These are phyloP conservation scores for Apiospora hydei DNA, from an alignment of 2,329 filamentous ascomycete genomes.

Conservation along the genomic window DNA sequence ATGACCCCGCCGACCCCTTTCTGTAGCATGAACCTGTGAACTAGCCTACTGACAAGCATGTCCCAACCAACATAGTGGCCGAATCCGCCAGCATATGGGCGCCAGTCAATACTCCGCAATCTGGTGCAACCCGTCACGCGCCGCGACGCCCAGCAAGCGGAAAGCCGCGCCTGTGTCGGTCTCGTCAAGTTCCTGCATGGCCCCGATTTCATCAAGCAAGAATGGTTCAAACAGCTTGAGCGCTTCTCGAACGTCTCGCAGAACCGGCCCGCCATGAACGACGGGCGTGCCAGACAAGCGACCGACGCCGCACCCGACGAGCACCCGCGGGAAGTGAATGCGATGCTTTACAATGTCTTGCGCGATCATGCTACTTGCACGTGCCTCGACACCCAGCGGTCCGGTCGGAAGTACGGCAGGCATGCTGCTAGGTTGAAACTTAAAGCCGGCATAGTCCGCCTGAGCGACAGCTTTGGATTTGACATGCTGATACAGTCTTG, in stretches of 20 bases:
- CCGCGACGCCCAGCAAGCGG: too few species aligned
- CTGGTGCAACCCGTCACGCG: not conserved
- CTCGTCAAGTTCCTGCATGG: not conserved
- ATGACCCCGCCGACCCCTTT: too few species aligned
- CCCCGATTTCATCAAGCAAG: not conserved
- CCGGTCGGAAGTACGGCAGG: too few species aligned
- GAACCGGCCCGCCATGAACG: too few species aligned
- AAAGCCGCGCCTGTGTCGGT: not conserved
- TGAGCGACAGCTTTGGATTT: too few species aligned
- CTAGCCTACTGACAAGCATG: too few species aligned
- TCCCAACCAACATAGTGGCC: not conserved
- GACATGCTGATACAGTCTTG: too few species aligned
- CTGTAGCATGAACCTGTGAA: too few species aligned
- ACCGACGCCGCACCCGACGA: too few species aligned
- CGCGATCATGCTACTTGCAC: not conserved
- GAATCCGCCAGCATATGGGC: not conserved
- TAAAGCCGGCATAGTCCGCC: too few species aligned
- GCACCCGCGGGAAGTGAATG: not conserved
- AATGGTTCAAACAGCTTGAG: not conserved
- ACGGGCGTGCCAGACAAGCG: too few species aligned
- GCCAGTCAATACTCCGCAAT: not conserved
- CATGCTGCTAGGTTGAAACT: too few species aligned
- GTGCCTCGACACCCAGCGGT: not conserved
- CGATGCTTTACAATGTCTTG: not conserved
- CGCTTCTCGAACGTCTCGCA: not conserved